Base-by-base conservation (phyloP, 768 basidiomycete species). In the Leccinum pellstonianum region DNA sequence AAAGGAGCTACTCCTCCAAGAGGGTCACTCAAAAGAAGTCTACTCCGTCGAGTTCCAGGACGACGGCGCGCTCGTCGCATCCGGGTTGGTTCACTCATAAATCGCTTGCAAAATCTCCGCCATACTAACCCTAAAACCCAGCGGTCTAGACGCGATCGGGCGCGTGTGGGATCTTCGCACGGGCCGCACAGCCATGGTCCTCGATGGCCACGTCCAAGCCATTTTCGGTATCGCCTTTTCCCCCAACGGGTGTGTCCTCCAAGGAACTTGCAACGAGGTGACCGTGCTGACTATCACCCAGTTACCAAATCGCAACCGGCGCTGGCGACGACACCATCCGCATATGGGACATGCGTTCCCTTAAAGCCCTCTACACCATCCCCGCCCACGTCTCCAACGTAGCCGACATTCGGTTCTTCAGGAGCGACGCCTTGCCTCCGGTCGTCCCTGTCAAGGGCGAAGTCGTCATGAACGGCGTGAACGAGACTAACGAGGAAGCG, bases 141-240 rank as follows among this genome's bases (percentile, higher is more conserved):
- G 95, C 33, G 97, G 97, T 21, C 82, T 98, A 23, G 97, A 99
- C 68, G 95, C 95, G 2, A 94, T 98, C 67, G 97, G 94, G 1
- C 87, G 97, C 33, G 90, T 98, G 4, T 99, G 97, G 97, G 97
- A 99, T 75, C 72, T 96, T 19, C 85, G 97, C 51, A 95, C 95
- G 14, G 97, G 97, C 7, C 81, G 92, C 67, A 98, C 96, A 1
- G 94, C 95, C 0, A 97, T 98, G 95, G 94, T 98, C 4, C 84
- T 99, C 37, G 96, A 98, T 63, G 97, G 97, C 1, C 97, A 99
- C 64, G 90, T 95, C 2, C 88, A 96, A 74, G 88, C 92, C 62
- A 94, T 99, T 63, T 89, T 93, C 61, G 80, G 91, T 5, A 88
- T 95, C 63, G 88, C 86, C 57, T 99, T 98, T 76, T 95, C 95